Conservation (phyloP, 148 eudicot species). For the Cornus kousa region DNA sequence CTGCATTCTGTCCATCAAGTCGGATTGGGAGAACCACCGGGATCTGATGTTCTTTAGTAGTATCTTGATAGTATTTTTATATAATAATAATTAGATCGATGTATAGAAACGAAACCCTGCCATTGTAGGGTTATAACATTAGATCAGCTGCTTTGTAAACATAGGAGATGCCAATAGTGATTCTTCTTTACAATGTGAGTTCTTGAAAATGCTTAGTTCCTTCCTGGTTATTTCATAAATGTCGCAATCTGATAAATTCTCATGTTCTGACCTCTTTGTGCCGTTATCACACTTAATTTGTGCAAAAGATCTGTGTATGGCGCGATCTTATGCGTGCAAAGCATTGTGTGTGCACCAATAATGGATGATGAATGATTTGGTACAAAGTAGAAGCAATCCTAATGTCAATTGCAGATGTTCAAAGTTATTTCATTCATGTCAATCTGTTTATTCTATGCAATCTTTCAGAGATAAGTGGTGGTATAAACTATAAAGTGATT, state of each 20-base stretch:
- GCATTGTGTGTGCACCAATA: background rate
- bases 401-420: too few relatives aligned
- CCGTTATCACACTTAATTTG: background rate
- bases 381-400: too few relatives aligned
- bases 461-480: background rate
- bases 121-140: constrained; percentile 6
- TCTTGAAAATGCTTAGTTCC: background rate
- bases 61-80: background rate
- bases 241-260: background rate
- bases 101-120: constrained; percentile 32
- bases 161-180: constrained; percentile 21
- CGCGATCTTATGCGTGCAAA: background rate
- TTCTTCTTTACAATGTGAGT: background rate
- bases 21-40: background rate
- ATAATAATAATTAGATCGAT: constrained; percentile 21
- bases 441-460: background rate
- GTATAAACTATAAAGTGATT: background rate
- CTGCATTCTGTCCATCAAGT: background rate
- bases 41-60: background rate
- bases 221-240: background rate
- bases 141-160: constrained; percentile 19
- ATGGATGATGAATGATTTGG: background rate
- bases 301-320: background rate
- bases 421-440: background rate
- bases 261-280: background rate